These are phyloP conservation scores for Podila epicladia DNA, from an alignment of 192 early-diverging fungal species.

Conservation along the genomic window DNA sequence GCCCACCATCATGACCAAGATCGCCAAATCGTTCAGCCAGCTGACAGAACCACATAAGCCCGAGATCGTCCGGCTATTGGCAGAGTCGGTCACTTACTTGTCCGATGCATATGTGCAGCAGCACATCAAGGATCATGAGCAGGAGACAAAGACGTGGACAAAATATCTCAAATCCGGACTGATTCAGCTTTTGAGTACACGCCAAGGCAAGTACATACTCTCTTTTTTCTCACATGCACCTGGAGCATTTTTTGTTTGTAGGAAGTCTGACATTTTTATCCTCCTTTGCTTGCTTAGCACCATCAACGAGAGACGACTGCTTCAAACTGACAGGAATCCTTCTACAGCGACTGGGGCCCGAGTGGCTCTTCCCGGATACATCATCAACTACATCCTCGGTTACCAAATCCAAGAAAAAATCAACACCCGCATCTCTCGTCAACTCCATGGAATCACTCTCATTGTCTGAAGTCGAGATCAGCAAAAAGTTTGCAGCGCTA, in stretches of 20 bases:
- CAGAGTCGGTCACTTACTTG: slow-evolving; percentile 18
- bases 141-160: slow-evolving; percentile 19
- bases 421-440: slow-evolving; percentile 22
- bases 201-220: slow-evolving; percentile 21
- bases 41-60: slow-evolving; percentile 26
- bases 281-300: slow-evolving; percentile 7
- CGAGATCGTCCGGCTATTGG: slow-evolving; percentile 19
- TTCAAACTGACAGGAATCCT: slow-evolving; percentile 41
- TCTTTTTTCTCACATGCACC: not conserved
- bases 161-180: slow-evolving; percentile 40
- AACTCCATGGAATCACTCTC: slow-evolving; percentile 30
- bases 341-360: slow-evolving; percentile 28
- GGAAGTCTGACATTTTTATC: not conserved
- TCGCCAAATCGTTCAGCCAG: slow-evolving; percentile 14
- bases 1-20: slow-evolving; percentile 24
- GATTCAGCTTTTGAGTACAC: slow-evolving; percentile 41
- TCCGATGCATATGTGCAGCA: slow-evolving; percentile 30
- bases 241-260: not conserved
- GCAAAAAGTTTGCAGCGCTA: slow-evolving; percentile 35
- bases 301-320: slow-evolving; percentile 24
- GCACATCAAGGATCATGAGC: slow-evolving; percentile 14
- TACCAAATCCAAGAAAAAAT: slow-evolving; percentile 9
- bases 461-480: slow-evolving; percentile 24
- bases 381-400: not conserved
- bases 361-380: slow-evolving; percentile 39